Evolutionary conservation across 163 green algal genomes (phyloP).

Genomic region (Dunaliella salina): DNA sequence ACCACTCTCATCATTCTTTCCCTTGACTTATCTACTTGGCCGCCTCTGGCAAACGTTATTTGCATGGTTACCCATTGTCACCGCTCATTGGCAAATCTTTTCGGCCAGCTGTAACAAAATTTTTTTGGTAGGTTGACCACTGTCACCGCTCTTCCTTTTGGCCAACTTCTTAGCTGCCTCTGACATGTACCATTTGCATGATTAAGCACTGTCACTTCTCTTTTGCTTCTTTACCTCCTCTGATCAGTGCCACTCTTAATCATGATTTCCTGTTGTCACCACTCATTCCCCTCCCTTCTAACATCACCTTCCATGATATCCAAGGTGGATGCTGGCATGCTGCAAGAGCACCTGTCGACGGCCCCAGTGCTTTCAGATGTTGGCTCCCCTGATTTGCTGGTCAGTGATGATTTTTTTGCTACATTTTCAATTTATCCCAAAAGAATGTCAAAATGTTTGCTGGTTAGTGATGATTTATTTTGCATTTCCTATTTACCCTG

Average conservation of each 20-base stretch:
- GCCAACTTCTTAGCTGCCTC: not conserved
- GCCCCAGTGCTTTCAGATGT: slow-evolving; percentile 21
- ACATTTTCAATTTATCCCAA: not conserved
- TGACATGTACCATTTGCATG: not conserved
- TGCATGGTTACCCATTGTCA: not conserved
- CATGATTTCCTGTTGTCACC: not conserved
- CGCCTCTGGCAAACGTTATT: not conserved
- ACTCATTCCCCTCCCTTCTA: not conserved
- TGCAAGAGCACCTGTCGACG: slow-evolving; percentile 45
- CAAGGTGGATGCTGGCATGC: slow-evolving; percentile 40
- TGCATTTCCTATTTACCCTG: not conserved
- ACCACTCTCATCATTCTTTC: not conserved
- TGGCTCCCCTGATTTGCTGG: slow-evolving; percentile 8
- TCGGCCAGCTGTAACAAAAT: not conserved
- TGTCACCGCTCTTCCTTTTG: not conserved
- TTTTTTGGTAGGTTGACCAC: not conserved
- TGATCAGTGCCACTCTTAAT: not conserved
- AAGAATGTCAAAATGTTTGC: not conserved
- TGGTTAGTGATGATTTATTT: not conserved
- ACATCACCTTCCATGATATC: not conserved
- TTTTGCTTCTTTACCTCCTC: not conserved
- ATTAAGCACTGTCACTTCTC: not conserved
- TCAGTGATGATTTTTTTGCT: not conserved
- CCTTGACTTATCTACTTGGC: not conserved
- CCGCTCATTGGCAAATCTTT: not conserved